Evolutionary conservation across 31 red algal species (phyloP).

Genomic region (Asparagopsis taxiformis): DNA sequence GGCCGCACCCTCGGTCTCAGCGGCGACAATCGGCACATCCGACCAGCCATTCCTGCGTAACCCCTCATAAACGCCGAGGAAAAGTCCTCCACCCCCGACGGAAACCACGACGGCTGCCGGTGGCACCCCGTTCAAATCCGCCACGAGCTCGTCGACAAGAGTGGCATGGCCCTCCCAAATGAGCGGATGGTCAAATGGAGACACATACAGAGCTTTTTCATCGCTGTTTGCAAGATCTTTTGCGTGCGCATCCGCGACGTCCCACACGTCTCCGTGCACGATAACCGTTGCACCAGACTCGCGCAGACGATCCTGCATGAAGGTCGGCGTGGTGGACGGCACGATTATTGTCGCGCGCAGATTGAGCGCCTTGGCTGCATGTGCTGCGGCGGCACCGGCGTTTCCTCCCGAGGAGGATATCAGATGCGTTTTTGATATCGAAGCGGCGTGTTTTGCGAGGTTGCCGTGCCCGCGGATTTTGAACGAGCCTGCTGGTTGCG

Average conservation of each 20-base stretch:
- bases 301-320: slow-evolving; percentile 66
- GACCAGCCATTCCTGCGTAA: slow-evolving; percentile 60
- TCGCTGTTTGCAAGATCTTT: slow-evolving; percentile 32
- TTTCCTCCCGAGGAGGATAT: slow-evolving; percentile 91
- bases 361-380: slow-evolving; percentile 39
- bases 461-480: slow-evolving; percentile 87
- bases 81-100: slow-evolving; percentile 91
- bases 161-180: slow-evolving; percentile 82
- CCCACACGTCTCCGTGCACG: slow-evolving; percentile 80
- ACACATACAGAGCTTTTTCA: slow-evolving; percentile 49
- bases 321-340: slow-evolving; percentile 74
- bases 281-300: slow-evolving; percentile 61
- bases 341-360: slow-evolving; percentile 70
- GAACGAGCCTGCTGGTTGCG: slow-evolving; percentile 84
- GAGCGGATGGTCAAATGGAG: slow-evolving; percentile 79
- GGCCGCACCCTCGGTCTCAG: slow-evolving; percentile 77
- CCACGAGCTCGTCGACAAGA: slow-evolving; percentile 73
- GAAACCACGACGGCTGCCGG: slow-evolving; percentile 68
- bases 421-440: slow-evolving; percentile 32
- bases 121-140: slow-evolving; percentile 24
- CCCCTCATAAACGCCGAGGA: slow-evolving; percentile 75
- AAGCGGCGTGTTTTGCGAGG: slow-evolving; percentile 21
- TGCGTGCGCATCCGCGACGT: slow-evolving; percentile 72
- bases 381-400: slow-evolving; percentile 81
- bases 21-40: slow-evolving; percentile 54